phyloP scores from a whole-genome alignment of 805 yeast species.

The Wickerhamiella slavikovae region DNA sequence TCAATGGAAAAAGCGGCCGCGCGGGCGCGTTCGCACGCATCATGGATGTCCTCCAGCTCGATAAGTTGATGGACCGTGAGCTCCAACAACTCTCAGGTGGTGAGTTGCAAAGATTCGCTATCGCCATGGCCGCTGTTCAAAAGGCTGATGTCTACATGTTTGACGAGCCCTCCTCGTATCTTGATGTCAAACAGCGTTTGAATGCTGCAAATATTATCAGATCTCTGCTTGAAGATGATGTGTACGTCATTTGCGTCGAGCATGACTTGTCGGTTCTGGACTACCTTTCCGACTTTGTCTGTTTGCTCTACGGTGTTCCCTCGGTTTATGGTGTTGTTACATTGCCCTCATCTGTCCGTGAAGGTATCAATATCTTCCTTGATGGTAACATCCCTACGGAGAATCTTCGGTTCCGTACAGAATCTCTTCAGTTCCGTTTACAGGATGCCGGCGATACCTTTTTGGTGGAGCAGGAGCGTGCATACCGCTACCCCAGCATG shows the following conservation, averaged over 20 bases:
- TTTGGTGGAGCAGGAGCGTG: slow-evolving; percentile 57
- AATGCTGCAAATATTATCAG: slow-evolving; percentile 92
- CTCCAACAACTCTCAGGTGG: slow-evolving; percentile 89
- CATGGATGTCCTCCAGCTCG: slow-evolving; percentile 52
- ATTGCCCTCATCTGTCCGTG: slow-evolving; percentile 89
- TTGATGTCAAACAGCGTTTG: slow-evolving; percentile 96
- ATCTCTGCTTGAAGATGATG: slow-evolving; percentile 50
- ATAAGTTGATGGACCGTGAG: slow-evolving; percentile 65
- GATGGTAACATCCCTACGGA: slow-evolving; percentile 97
- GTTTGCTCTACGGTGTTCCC: slow-evolving; percentile 95
- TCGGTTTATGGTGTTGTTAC: slow-evolving; percentile 98
- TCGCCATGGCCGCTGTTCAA: slow-evolving; percentile 94
- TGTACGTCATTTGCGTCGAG: slow-evolving; percentile 88
- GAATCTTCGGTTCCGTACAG: slow-evolving; percentile 91
- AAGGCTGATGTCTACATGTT: slow-evolving; percentile 93
- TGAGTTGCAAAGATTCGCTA: slow-evolving; percentile 94
- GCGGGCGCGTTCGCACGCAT: slow-evolving; percentile 43
- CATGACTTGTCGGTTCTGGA: slow-evolving; percentile 97
- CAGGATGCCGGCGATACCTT: slow-evolving; percentile 72
- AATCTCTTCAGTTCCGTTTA: slow-evolving; percentile 81
- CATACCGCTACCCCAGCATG: slow-evolving; percentile 64
- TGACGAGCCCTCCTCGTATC: slow-evolving; percentile 95
- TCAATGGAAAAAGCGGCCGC: slow-evolving; percentile 61
- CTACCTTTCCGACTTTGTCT: slow-evolving; percentile 87
- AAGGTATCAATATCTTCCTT: slow-evolving; percentile 94